Percentiles rank a stretch among this genome's conserved stretches.
These are phyloP conservation scores for Guillardia theta DNA, from an alignment of 78 protist species.

Conservation along the genomic window DNA sequence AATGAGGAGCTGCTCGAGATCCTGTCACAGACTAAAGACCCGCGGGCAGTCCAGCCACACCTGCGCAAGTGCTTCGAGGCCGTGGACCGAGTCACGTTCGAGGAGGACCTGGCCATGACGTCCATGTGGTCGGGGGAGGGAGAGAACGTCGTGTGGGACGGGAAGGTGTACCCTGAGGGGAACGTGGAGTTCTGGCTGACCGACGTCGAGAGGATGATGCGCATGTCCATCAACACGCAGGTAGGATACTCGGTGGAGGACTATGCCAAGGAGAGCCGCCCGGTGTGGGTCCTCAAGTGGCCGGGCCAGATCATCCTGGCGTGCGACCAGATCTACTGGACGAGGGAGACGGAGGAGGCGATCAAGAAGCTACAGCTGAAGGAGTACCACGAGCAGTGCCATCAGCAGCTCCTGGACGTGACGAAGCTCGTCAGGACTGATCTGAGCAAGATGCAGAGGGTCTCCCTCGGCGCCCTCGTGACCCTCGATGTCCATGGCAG, in stretches of 20 bases:
- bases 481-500: constrained; percentile 81
- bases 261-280: background rate
- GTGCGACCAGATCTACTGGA: constrained; percentile 55
- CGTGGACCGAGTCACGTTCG: background rate
- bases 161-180: constrained; percentile 51
- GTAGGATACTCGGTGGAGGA: background rate
- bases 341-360: constrained; percentile 50
- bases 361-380: background rate
- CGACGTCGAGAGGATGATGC: constrained; percentile 56
- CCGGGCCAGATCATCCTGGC: constrained; percentile 49
- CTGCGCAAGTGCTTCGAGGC: constrained; percentile 71
- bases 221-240: background rate
- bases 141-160: constrained; percentile 37
- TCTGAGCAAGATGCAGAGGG: constrained; percentile 57
- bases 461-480: constrained; percentile 72
- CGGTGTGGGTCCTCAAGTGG: constrained; percentile 26
- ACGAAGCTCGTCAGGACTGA: constrained; percentile 41
- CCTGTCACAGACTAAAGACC: constrained; percentile 65
- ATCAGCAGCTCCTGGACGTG: constrained; percentile 50
- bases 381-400: constrained; percentile 31
- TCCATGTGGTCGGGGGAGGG: constrained; percentile 59
- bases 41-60: constrained; percentile 58
- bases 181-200: constrained; percentile 65
- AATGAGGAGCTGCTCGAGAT: constrained; percentile 77
- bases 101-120: constrained; percentile 45